Evolutionary conservation across 1,139 yeast genomes (phyloP).

Genomic region (Arxiozyma slooffiae): DNA sequence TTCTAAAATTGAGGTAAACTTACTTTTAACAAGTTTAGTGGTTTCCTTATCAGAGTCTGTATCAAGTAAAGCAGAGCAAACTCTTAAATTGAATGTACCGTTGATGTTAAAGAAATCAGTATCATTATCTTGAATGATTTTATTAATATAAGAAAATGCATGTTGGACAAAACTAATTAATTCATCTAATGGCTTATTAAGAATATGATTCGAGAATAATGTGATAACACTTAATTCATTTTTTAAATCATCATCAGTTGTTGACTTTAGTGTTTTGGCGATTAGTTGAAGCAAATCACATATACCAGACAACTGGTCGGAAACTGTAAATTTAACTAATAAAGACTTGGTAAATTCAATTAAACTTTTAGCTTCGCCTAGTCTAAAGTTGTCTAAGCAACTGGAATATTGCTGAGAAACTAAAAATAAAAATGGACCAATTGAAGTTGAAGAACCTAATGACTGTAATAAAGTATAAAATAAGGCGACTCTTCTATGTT

Average conservation of each 20-base stretch:
- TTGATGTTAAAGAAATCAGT: slow-evolving; percentile 38
- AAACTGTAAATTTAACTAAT: slow-evolving; percentile 54
- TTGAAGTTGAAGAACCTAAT: slow-evolving; percentile 56
- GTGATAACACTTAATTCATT: slow-evolving; percentile 43
- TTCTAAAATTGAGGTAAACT: slow-evolving; percentile 39
- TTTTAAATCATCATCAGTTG: slow-evolving; percentile 33
- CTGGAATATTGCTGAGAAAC: slow-evolving; percentile 69
- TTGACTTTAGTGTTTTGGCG: slow-evolving; percentile 32
- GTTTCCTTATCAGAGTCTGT: slow-evolving; percentile 30
- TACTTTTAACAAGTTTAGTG: slow-evolving; percentile 28
- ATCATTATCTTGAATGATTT: slow-evolving; percentile 35
- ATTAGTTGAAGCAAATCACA: slow-evolving; percentile 47
- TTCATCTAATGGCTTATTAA: slow-evolving; percentile 43
- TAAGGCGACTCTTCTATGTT: slow-evolving; percentile 84
- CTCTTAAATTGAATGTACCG: slow-evolving; percentile 47
- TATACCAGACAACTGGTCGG: slow-evolving; percentile 59
- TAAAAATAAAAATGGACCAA: slow-evolving; percentile 65
- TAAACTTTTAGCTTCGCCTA: slow-evolving; percentile 54
- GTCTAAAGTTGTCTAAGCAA: slow-evolving; percentile 44
- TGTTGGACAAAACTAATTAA: slow-evolving; percentile 42
- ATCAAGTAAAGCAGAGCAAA: slow-evolving; percentile 49
- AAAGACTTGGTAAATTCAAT: slow-evolving; percentile 66
- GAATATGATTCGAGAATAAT: slow-evolving; percentile 53
- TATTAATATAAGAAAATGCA: slow-evolving; percentile 46
- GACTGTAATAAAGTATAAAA: slow-evolving; percentile 72